Conservation (phyloP, 148 eudicot genomes). For the Vaccinium darrowii region DNA sequence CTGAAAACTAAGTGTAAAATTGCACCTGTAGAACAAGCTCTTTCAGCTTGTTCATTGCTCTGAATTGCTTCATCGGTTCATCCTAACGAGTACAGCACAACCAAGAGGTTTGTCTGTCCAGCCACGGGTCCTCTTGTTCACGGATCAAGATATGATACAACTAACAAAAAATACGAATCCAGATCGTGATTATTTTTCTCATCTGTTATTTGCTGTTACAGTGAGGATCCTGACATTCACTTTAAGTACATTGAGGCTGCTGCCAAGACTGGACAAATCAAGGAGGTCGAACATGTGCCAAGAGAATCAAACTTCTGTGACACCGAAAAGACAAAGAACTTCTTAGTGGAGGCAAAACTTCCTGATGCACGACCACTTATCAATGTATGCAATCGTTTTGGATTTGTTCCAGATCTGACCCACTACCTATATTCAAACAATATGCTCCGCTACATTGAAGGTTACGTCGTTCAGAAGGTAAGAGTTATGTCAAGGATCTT, state of each 20-base stretch:
- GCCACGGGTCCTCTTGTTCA: slow-evolving; percentile 89
- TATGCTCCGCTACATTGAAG: too few relatives aligned
- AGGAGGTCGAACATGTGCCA: slow-evolving; percentile 96
- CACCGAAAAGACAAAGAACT: slow-evolving; percentile 91
- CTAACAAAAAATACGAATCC: neutral
- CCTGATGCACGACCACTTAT: slow-evolving; percentile 97
- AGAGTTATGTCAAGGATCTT: too few relatives aligned
- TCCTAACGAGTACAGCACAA: slow-evolving; percentile 74
- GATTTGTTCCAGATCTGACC: slow-evolving; percentile 93
- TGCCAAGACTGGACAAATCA: slow-evolving; percentile 95
- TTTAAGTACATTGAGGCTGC: slow-evolving; percentile 99
- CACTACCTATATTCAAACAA: slow-evolving; percentile 85
- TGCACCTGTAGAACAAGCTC: slow-evolving; percentile 80
- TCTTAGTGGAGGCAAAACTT: slow-evolving; percentile 96
- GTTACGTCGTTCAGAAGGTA: too few relatives aligned
- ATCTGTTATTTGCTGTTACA: slow-evolving; percentile 29
- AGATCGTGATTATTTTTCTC: slow-evolving; percentile 5
- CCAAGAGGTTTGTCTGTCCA: slow-evolving; percentile 70
- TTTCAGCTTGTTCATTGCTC: slow-evolving; percentile 93
- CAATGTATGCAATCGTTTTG: slow-evolving; percentile 93
- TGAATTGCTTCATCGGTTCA: slow-evolving; percentile 67
- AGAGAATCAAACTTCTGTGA: slow-evolving; percentile 94
- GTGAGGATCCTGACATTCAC: slow-evolving; percentile 97
- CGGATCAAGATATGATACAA: slow-evolving; percentile 9
- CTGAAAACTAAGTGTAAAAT: neutral